Evolutionary conservation across 306 rosid species (phyloP).

Genomic region (Morella rubra): DNA sequence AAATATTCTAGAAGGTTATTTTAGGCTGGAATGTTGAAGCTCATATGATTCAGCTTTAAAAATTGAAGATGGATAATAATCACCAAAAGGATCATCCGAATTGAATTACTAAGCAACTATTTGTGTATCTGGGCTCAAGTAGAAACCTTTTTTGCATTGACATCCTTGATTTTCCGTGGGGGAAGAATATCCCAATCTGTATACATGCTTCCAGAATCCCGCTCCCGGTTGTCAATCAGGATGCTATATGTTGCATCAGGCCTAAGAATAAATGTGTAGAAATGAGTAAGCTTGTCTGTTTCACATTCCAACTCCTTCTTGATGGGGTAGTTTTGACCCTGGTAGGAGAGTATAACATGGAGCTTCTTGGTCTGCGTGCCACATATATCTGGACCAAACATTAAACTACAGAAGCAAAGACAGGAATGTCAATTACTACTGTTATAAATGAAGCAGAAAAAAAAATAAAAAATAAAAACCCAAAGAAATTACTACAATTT

Average conservation of each 20-base stretch:
- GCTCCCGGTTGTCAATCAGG: constrained; percentile 82
- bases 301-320: constrained; percentile 95
- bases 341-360: constrained; percentile 84
- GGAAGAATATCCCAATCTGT: constrained; percentile 67
- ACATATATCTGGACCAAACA: constrained; percentile 98
- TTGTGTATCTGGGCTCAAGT: constrained; percentile 20
- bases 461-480: background rate
- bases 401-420: constrained; percentile 53
- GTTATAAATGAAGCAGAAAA: background rate
- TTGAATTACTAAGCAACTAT: constrained; percentile 10
- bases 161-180: constrained; percentile 52
- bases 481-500: background rate
- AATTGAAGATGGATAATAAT: constrained; percentile 13
- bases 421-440: constrained; percentile 25
- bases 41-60: constrained; percentile 1
- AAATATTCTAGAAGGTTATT: constrained; percentile 2
- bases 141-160: constrained; percentile 55
- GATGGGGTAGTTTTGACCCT: constrained; percentile 93
- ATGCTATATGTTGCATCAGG: constrained; percentile 90
- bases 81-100: constrained; percentile 18
- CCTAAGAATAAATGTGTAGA: constrained; percentile 88
- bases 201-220: constrained; percentile 63
- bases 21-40: background rate
- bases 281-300: constrained; percentile 93
- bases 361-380: constrained; percentile 94